Percentiles rank a stretch among this genome's conserved stretches.
Conservation (phyloP, 257 asterid species). For the Fraxinus quadrangulata region DNA sequence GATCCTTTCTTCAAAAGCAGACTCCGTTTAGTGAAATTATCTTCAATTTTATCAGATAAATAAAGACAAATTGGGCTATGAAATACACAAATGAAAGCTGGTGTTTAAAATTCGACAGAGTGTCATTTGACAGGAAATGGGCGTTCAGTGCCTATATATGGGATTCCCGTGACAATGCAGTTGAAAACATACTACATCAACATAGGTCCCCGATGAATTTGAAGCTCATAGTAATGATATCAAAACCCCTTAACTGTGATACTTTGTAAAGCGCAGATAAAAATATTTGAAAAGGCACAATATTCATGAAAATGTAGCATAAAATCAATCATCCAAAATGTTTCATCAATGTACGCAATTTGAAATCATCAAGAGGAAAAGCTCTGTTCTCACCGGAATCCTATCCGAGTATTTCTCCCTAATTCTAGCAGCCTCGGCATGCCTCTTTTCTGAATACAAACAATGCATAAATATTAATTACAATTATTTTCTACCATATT, state of each 20-base stretch:
- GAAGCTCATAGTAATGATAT: not conserved
- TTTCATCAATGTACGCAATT: not conserved
- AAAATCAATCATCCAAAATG: not conserved
- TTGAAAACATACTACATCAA: too few relatives aligned
- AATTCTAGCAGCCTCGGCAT: constrained; percentile 68
- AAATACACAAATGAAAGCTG: not conserved
- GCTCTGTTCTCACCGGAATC: constrained; percentile 55
- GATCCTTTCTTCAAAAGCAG: not conserved
- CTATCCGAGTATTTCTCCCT: constrained; percentile 76
- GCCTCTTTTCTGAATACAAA: constrained; percentile 56
- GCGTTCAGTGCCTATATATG: not conserved
- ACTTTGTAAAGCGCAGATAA: not conserved
- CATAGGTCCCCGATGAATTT: not conserved
- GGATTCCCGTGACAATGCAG: not conserved
- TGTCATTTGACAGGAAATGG: not conserved
- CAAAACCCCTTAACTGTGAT: not conserved
- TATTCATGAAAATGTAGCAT: not conserved
- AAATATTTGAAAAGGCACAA: not conserved
- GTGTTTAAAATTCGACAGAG: not conserved
- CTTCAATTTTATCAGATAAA: not conserved
- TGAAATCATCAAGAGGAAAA: not conserved
- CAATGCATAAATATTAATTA: constrained; percentile 11
- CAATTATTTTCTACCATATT: not conserved
- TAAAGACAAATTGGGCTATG: not conserved
- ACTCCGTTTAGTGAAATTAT: not conserved